These are phyloP conservation scores for Lecanicillium sp. DNA, from an alignment of 2,329 filamentous ascomycete species.

Conservation along the genomic window DNA sequence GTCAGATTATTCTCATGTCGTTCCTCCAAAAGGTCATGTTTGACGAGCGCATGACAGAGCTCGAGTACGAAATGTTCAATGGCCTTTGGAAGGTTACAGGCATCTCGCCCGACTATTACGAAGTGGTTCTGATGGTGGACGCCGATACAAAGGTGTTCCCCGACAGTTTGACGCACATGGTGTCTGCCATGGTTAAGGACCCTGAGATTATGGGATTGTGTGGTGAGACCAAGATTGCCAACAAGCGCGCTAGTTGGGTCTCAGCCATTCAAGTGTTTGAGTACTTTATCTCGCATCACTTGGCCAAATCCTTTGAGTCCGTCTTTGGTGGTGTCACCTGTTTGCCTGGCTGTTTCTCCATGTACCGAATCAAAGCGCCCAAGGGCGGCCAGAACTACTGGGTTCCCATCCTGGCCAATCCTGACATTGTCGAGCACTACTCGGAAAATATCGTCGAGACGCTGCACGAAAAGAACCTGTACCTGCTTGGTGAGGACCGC, in stretches of 20 bases:
- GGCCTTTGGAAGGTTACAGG: constrained; percentile 98
- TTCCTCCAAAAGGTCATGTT: constrained; percentile 99
- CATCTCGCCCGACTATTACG: constrained; percentile 96
- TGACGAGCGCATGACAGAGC: constrained; percentile 97
- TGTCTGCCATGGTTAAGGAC: constrained; percentile 98
- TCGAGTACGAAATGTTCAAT: constrained; percentile 99
- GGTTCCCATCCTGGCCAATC: constrained; percentile 97
- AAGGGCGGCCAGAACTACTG: constrained; percentile 99
- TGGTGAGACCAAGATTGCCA: constrained; percentile 98
- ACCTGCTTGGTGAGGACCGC: constrained; percentile 87
- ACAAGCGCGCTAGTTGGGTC: constrained; percentile 92
- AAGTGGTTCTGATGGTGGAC: constrained; percentile 97
- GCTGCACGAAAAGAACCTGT: constrained; percentile 92
- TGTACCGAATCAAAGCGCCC: constrained; percentile 99
- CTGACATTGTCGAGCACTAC: constrained; percentile 97
- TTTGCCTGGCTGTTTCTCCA: constrained; percentile 97
- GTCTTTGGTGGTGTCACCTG: constrained; percentile 99
- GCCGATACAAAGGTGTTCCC: constrained; percentile 99
- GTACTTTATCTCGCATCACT: constrained; percentile 98
- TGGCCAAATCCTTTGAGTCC: constrained; percentile 94
- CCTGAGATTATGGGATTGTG: constrained; percentile 99
- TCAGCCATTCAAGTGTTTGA: constrained; percentile 98
- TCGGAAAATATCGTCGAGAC: constrained; percentile 99
- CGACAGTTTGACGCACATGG: constrained; percentile 96
- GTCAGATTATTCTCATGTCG: constrained; percentile 98